Conservation (phyloP, 75 land plant species). For the Larix kaempferi region DNA sequence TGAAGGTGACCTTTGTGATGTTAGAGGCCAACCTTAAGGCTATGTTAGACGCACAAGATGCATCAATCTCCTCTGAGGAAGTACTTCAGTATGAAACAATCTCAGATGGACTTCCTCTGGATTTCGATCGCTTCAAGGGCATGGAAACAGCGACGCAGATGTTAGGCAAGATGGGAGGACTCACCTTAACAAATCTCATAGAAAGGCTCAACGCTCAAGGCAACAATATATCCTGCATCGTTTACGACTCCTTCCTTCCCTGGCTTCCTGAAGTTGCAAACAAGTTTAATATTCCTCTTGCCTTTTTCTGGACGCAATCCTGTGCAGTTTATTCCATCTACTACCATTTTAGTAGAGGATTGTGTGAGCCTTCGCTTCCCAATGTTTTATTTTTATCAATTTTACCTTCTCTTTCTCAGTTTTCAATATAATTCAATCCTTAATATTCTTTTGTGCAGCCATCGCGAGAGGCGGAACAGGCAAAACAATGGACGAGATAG, state of each 20-base stretch:
- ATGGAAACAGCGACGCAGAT: background rate
- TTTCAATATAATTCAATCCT: no score
- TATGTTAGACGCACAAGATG: background rate
- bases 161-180: background rate
- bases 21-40: background rate
- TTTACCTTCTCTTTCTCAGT: no score
- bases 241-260: conserved; percentile 47
- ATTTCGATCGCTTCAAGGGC: background rate
- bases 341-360: no score
- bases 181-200: conserved; percentile 24
- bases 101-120: background rate
- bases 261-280: conserved; percentile 55
- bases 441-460: background rate
- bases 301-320: conserved; percentile 69
- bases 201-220: conserved; percentile 12
- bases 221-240: conserved; percentile 40
- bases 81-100: background rate
- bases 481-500: background rate
- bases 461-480: background rate
- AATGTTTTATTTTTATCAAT: background rate
- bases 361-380: background rate
- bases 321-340: conserved; percentile 12
- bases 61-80: no score
- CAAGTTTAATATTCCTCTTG: conserved; percentile 31
- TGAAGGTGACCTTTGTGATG: background rate